Evolutionary conservation across 495 filamentous ascomycete genomes (phyloP).

Genomic region (Platismatia glauca): DNA sequence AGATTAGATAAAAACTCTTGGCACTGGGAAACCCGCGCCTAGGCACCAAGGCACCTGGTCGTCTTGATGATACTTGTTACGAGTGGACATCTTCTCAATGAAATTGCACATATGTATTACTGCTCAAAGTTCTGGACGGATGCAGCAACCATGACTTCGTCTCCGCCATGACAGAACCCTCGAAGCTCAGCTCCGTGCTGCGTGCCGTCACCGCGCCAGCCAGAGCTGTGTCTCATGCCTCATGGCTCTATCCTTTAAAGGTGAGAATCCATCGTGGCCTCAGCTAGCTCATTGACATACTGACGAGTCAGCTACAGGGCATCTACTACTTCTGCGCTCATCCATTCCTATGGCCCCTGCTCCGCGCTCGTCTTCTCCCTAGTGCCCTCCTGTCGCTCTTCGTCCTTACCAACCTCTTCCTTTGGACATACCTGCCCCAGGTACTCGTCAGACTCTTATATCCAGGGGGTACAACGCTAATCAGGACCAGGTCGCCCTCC

Average conservation of each 20-base stretch:
- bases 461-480: not conserved
- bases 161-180: not conserved
- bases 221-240: conserved; percentile 28
- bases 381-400: conserved; percentile 49
- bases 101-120: not conserved
- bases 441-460: not conserved
- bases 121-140: not conserved
- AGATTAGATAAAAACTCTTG: not conserved
- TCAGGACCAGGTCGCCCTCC: conserved; percentile 53
- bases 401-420: conserved; percentile 52
- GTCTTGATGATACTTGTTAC: not conserved
- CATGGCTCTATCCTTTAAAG: conserved; percentile 49
- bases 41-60: not conserved
- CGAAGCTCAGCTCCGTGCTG: not conserved
- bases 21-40: not conserved
- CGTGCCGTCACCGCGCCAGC: not conserved
- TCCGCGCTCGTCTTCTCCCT: conserved; percentile 50
- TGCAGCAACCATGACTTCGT: not conserved
- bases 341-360: conserved; percentile 55
- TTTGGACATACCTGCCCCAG: conserved; percentile 35
- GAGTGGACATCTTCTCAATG: not conserved
- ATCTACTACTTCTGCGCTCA: conserved; percentile 51
- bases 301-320: conserved; percentile 33
- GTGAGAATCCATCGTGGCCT: conserved; percentile 25
- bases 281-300: not conserved